Base-by-base conservation (phyloP, 306 rosid genomes). In the Vicia sativa region DNA sequence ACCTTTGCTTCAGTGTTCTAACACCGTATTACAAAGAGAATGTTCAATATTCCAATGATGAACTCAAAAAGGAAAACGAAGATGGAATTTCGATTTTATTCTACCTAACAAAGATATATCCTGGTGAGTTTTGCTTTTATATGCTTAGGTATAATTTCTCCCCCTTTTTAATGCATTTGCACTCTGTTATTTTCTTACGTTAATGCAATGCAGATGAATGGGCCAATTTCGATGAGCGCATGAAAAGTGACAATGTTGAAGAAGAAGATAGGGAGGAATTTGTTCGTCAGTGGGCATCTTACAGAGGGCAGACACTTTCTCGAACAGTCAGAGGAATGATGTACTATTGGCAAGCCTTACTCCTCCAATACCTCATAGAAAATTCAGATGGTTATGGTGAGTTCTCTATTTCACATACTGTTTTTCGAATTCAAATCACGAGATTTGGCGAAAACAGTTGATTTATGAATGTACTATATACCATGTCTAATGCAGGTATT, bases 321-420 rank as follows among this genome's bases (percentile, higher is more conserved):
- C 87, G 97, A 75, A 93, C 99, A 86, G 99, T 90, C 82, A 87
- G 99, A 78, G 99, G 99, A 76, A 93, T 93, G 97, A 90, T 93
- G 99, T 93, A 93, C 85, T 87, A 90, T 59, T 71, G 85, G 79
- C 50, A 66, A 66, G 99, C 96, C 68, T 78, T 93, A 55, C 77
- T 67, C 34, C 86, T 93, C 72, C 99, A 93, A 59, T 88, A 80
- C 79, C 60, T 67, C 67, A 85, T 85, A 50, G 96, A 93, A 79
- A 77, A 68, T 57, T 82, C 76, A 1, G 96, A 78, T 45, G 89
- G 88, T 60, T 43, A 64, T 34, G 89, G 98, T 93, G 37, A 67
- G 90, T 71, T 68, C 73, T 72, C 71, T 73, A 25, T 71, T 63
- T 53, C 52, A 15, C 49, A 34, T 76, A 44, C 25, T 42, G 11